Conservation (phyloP, 257 asterid species). For the Plantago ovata region DNA sequence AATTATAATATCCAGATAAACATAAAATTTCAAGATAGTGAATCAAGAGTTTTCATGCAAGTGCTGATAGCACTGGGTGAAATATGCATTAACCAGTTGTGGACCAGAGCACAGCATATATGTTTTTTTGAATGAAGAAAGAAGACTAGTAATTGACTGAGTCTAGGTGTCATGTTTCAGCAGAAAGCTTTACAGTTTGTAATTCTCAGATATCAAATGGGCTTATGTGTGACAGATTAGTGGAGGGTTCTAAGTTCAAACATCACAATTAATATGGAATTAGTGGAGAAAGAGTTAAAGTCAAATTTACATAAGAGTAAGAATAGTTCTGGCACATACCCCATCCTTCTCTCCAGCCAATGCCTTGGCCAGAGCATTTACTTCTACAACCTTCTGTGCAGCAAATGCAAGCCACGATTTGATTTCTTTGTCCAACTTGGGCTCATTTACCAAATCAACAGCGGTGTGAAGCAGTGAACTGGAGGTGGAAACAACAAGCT, state of each 20-base stretch:
- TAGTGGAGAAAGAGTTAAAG: not conserved
- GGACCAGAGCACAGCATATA: too few species aligned
- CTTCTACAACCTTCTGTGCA: conserved; percentile 92
- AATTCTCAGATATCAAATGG: not conserved
- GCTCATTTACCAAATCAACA: conserved; percentile 81
- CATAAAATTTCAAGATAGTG: too few species aligned
- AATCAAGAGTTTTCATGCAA: too few species aligned
- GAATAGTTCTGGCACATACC: conserved; percentile 34
- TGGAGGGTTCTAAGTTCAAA: not conserved
- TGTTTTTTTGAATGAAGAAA: too few species aligned
- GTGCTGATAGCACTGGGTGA: too few species aligned
- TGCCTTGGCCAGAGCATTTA: conserved; percentile 92
- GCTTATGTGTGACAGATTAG: not conserved
- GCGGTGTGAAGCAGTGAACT: conserved; percentile 93
- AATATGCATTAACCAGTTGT: too few species aligned
- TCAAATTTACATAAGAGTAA: conserved; percentile 2
- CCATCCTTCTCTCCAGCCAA: conserved; percentile 73
- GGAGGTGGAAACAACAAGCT: conserved; percentile 93
- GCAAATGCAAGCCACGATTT: conserved; percentile 98
- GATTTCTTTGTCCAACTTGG: conserved; percentile 84
- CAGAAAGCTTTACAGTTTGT: not conserved
- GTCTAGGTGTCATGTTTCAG: not conserved
- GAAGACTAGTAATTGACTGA: too few species aligned
- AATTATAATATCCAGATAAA: too few species aligned
- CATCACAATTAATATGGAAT: not conserved